Conservation (phyloP, 139 green algal genomes). For the Tetraselmis striata region DNA sequence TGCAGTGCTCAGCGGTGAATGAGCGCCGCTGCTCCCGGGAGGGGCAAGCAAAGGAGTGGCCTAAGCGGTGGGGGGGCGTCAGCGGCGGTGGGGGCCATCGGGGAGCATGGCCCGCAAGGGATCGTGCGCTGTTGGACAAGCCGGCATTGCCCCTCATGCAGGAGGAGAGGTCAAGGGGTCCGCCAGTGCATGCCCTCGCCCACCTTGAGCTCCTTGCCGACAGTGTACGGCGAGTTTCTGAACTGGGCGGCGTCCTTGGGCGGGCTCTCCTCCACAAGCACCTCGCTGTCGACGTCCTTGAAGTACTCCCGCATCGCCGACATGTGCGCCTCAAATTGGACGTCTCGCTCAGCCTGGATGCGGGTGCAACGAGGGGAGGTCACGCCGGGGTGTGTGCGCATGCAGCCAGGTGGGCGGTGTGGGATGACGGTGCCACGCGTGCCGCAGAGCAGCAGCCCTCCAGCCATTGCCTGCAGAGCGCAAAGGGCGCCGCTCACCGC, state of each 20-base stretch:
- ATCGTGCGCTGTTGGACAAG: background rate
- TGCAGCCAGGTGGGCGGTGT: background rate
- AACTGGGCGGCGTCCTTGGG: background rate
- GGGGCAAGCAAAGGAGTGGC: no score
- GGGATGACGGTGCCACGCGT: background rate
- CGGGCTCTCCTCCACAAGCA: background rate
- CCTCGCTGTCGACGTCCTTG: background rate
- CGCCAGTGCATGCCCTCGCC: background rate
- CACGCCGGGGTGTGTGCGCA: background rate
- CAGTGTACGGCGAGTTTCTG: background rate
- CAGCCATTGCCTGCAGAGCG: no score
- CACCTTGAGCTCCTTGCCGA: background rate
- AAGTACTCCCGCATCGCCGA: background rate
- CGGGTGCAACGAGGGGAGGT: background rate
- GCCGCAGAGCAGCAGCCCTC: background rate
- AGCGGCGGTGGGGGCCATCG: no score
- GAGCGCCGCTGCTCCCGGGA: background rate
- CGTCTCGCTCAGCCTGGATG: background rate
- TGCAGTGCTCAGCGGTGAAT: no score
- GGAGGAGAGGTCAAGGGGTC: background rate
- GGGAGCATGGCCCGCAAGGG: background rate
- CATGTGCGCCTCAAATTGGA: background rate
- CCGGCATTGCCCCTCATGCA: no score
- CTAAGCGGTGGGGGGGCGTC: no score
- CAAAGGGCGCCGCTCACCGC: background rate